Evolutionary conservation across 2,329 filamentous ascomycete genomes (phyloP), one percentile per base, ranked within the genome.

Genomic region (Ploettnerulaceae sp.): DNA sequence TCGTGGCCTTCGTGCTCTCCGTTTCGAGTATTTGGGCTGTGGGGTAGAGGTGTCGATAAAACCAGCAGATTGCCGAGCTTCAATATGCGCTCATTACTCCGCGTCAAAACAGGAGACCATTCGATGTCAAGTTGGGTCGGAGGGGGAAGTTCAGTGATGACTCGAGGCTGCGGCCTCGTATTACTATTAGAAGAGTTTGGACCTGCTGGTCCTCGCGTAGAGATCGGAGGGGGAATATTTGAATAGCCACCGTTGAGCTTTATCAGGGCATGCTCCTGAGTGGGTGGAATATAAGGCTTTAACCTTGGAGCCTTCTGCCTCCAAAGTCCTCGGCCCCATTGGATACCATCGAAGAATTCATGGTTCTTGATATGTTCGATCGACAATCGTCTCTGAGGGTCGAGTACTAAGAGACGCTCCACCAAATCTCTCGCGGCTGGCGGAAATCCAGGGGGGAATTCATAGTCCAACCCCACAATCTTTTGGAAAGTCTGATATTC

Each of bases 401-500:
- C 93, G 28, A 96, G 72, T 1, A 98, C 91, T 11, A 98, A 72
- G 34, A 95, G 80, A 52, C 93, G 79, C 66, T 97, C 91, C 1
- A 98, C 84, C 12, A 98, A 73, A 66, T 98, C 93, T 50, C 83
- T 82, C 15, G 93, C 93, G 1, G 89, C 79, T 4, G 82, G 72
- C 2, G 93, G 93, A 58, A 98, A 98, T 1, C 89, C 89, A 21
- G 79, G 69, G 0, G 93, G 93, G 55, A 97, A 98, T 35, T 91
- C 85, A 64, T 97, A 98, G 45, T 98, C 91, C 33, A 98, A 74
- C 24, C 79, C 84, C 43, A 98, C 88, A 62, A 98, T 98, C 68
- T 97, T 98, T 66, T 98, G 93, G 63, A 98, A 98, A 0, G 93
- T 98, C 63, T 93, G 76, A 61, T 97, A 98, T 64, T 98, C 93